phyloP scores from a whole-genome alignment of 805 yeast genomes.

The Clavispora phyllophila region DNA sequence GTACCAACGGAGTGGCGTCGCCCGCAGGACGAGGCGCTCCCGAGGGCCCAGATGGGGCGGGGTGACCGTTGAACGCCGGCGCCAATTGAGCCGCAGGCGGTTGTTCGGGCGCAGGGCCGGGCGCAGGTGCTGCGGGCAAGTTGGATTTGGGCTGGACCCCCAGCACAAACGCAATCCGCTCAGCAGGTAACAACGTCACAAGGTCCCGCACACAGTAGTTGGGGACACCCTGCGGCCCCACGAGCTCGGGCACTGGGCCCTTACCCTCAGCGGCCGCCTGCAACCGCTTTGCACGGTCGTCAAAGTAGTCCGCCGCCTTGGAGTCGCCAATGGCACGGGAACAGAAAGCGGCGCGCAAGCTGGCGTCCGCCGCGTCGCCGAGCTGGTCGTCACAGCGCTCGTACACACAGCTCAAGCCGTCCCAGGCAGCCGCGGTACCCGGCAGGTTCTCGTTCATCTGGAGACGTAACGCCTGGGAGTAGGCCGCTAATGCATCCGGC shows the following conservation, averaged over 20 bases:
- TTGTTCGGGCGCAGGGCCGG: slow-evolving; percentile 4
- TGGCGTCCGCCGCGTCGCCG: slow-evolving; percentile 57
- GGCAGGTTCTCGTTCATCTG: slow-evolving; percentile 43
- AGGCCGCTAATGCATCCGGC: slow-evolving; percentile 63
- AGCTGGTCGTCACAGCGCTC: slow-evolving; percentile 59
- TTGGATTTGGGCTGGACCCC: slow-evolving; percentile 9
- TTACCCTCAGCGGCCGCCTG: slow-evolving; percentile 39
- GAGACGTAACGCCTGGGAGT: slow-evolving; percentile 56
- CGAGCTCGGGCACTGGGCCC: slow-evolving; percentile 40
- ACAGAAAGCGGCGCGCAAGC: slow-evolving; percentile 46
- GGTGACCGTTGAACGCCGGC: slow-evolving; percentile 4
- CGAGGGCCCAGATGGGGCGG: slow-evolving; percentile 2
- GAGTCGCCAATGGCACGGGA: slow-evolving; percentile 43
- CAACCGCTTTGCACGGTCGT: slow-evolving; percentile 39
- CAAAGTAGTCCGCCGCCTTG: slow-evolving; percentile 37
- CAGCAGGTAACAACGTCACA: slow-evolving; percentile 38
- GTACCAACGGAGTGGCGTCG: not conserved
- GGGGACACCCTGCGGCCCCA: slow-evolving; percentile 48
- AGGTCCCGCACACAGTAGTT: slow-evolving; percentile 35
- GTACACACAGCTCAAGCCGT: slow-evolving; percentile 57
- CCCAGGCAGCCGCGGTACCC: slow-evolving; percentile 59
- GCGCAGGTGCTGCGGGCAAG: slow-evolving; percentile 5
- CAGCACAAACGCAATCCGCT: slow-evolving; percentile 35
- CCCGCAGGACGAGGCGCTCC: not conserved
- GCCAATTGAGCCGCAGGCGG: not conserved